Percentiles rank a stretch among this genome's conserved stretches.
These are phyloP conservation scores for Eleusine coracana DNA, from an alignment of 176 grass and related monocot genomes.

Conservation along the genomic window DNA sequence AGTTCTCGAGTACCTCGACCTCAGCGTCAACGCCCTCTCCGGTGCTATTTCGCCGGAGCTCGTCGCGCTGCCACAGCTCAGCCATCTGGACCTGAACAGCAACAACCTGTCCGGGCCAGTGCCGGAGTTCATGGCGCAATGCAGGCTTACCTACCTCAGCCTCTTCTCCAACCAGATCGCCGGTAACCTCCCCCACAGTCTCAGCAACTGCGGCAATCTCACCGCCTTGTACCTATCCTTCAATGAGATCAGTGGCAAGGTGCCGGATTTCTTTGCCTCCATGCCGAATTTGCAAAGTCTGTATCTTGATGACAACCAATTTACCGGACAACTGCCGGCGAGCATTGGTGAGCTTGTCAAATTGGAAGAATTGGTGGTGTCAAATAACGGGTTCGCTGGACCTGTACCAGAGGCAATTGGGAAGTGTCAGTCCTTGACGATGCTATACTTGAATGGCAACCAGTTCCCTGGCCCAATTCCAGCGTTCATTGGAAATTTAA, in stretches of 20 bases:
- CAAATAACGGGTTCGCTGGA: conserved; percentile 45
- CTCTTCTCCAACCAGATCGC: conserved; percentile 45
- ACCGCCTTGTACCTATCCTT: conserved; percentile 40
- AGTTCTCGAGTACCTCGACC: conserved; percentile 46
- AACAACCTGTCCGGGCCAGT: conserved; percentile 56
- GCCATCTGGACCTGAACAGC: conserved; percentile 45
- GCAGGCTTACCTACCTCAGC: conserved; percentile 38
- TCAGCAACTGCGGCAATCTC: conserved; percentile 64
- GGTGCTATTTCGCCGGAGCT: conserved; percentile 51
- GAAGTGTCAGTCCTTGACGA: conserved; percentile 36
- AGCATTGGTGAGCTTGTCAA: conserved; percentile 38
- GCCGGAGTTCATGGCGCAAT: conserved; percentile 40
- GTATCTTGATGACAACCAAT: conserved; percentile 52
- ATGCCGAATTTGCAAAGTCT: conserved; percentile 36
- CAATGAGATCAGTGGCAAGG: conserved; percentile 43
- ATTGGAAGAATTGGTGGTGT: conserved; percentile 40
- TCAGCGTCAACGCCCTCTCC: conserved; percentile 53
- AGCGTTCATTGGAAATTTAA: conserved; percentile 39
- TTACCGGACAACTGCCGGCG: conserved; percentile 48
- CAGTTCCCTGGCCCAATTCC: conserved; percentile 47
- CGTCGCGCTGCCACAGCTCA: conserved; percentile 36
- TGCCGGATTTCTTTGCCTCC: conserved; percentile 55
- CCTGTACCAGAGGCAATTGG: conserved; percentile 44
- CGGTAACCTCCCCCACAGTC: conserved; percentile 49
- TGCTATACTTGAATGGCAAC: conserved; percentile 53